Conservation (phyloP, 1,284 basidiomycete species). For the Kwoniella shivajii region DNA sequence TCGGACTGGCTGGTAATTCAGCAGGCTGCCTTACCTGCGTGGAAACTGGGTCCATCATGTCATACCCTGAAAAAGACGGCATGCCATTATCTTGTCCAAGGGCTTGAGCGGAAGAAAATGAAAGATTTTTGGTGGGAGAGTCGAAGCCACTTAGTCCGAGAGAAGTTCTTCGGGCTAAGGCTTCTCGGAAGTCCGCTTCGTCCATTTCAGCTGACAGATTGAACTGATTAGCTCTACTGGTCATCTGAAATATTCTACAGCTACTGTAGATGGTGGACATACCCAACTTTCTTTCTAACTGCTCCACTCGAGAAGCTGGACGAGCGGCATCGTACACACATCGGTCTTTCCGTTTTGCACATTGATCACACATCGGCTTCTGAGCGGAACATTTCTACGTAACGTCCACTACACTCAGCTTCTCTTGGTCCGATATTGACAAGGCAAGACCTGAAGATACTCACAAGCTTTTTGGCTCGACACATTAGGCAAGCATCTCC, state of each 20-base stretch:
- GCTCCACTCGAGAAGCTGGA: slow-evolving; percentile 38
- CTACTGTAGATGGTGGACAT: slow-evolving; percentile 8
- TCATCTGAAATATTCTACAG: no score
- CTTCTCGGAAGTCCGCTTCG: slow-evolving; percentile 20
- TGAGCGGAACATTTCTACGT: slow-evolving; percentile 38
- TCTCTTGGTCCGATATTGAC: no score
- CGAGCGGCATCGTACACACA: slow-evolving; percentile 36
- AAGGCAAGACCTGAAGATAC: slow-evolving; percentile 4
- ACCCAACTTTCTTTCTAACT: slow-evolving; percentile 34
- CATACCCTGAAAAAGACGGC: not conserved
- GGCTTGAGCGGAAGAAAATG: not conserved
- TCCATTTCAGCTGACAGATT: slow-evolving; percentile 38
- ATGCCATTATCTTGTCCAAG: slow-evolving; percentile 8
- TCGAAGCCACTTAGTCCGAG: slow-evolving; percentile 1
- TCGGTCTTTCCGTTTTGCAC: slow-evolving; percentile 31
- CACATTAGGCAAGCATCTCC: slow-evolving; percentile 45
- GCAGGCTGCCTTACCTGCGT: no score
- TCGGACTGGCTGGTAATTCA: not conserved
- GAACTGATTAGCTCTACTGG: no score
- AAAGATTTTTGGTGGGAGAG: not conserved
- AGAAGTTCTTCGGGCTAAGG: not conserved
- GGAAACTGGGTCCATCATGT: not conserved
- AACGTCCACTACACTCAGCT: not conserved
- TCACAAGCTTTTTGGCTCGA: slow-evolving; percentile 40
- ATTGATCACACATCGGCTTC: slow-evolving; percentile 40